Evolutionary conservation across 2,329 filamentous ascomycete species (phyloP), one percentile per base, ranked within the genome.

Genomic region (Pestalotiopsis sp.): DNA sequence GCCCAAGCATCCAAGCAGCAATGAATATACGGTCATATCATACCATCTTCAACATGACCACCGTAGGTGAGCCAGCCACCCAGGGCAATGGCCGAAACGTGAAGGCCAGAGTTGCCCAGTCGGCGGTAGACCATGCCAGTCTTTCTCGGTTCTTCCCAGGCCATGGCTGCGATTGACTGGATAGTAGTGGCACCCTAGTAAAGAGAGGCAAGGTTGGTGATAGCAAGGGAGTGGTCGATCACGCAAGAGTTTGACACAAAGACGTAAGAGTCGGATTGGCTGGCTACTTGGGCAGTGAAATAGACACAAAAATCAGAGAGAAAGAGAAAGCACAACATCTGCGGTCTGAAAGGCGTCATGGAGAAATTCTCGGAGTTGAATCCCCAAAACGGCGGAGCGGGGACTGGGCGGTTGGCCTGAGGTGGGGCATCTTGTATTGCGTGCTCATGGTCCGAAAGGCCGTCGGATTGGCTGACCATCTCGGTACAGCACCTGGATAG

Each of bases 31-130:
- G 25, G n/a, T n/a, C 14, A 13, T 7, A 14, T 63, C 69, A 49
- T 68, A 90, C 90, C 88, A 76, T 89, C 87, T 67, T 90, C 89
- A 38, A 93, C 89, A 73, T 93, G 90, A 20, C 91, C 91, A 67
- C 92, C 92, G 72, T 93, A 93, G 0, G 92, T 94, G 66, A 94
- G 84, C 90, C 90, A 91, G 72, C 90, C 88, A 69, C 90, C 92
- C 2, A 94, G 84, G 2, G 90, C 91, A 71, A 94, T 91, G 60
- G 89, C 86, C 36, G 91, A 94, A 41, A 94, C 91, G 78, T 93
- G 89, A 20, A 94, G 85, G 67, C 92, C 92, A 17, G 90, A 91
- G 52, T 87, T 87, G 75, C 92, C 92, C 7, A 93, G 85, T 80
- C 89, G 90, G 73, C 91, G 89, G 80, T 93, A 93, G 23, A 70